Evolutionary conservation across 495 filamentous ascomycete genomes (phyloP), one percentile per base, ranked within the genome.

Genomic region (Aspergillus incahuasiensis): DNA sequence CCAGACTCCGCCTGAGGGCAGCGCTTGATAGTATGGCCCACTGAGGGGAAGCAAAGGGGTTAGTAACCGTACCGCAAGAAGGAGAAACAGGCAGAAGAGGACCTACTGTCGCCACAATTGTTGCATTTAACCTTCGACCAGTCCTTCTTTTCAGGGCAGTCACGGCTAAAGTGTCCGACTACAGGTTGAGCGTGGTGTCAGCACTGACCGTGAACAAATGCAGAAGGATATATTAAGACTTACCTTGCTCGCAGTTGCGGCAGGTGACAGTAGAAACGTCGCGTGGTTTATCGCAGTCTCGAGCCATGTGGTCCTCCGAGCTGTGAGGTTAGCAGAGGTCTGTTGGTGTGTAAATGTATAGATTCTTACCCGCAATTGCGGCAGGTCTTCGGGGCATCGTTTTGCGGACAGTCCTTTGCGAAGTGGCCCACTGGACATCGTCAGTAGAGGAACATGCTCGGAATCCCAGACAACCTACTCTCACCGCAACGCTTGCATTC

Each of bases 401-500:
- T 73, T 59, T 82, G 75, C 28, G 89, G 90, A 63, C 92, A 97
- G 58, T 95, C 90, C 54, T 82, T 82, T 3, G 87, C 82, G 68
- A 92, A 94, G 60, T 96, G 92, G 5, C 92, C 92, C 50, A 79
- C 86, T 91, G 11, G 16, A 1, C 4, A 22, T 13, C 12, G 16
- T 49, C 11, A 49, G 22, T 42, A n/a, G n/a, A 3, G 42, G 56
- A 18, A 25, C 34, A 15, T 9, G 15, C 22, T 8, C 25, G 15
- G 32, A 11, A 11, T 15, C 16, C 3, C 6, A 18, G 2, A 44
- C 20, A n/a, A 71, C 72, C 59, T 73, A 89, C 87, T 80, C 68
- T 87, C 77, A 34, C 79, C 76, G 70, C 91, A 95, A 43, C 85
- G 84, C 45, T 84, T 85, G 68, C 92, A 97, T 68, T 96, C 90